Base-by-base conservation (phyloP, 345 rosid genomes). In the Hibiscus syriacus region DNA sequence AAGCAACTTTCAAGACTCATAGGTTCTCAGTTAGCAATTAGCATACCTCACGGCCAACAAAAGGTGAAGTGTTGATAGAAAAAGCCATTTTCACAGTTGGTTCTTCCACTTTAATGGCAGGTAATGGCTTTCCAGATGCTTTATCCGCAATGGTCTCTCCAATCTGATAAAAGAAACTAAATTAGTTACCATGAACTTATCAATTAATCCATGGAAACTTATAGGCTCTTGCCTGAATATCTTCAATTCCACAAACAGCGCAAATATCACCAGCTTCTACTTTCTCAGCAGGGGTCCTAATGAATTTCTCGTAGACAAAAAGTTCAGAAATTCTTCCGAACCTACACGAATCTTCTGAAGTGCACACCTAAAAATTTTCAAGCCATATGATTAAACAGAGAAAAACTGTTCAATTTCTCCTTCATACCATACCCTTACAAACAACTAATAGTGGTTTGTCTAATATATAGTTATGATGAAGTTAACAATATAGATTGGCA, bases 231-330 rank as follows among this genome's bases (percentile, higher is more conserved):
- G 84, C 97, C 82, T 90, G 98, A 81, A 93, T 85, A 71, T 90
- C 96, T 62, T 78, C 88, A 67, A 93, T 79, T 75, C 98, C 98
- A 83, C 98, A 93, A n/a, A 89, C 96, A 66, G 98, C 98, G 71
- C 98, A 93, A 60, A 93, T 90, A 77, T 93, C 98, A 82, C 98
- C 97, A 65, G 98, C 98, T 85, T 84, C 97, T 75, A 90, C 98
- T 68, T 71, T 78, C 39, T 78, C 85, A 49, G 79, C 86, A 63
- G 98, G 88, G 56, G 74, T 84, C 80, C 97, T 87, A 76, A 20
- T 75, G 82, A 93, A 93, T 76, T 87, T 90, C 81, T 93, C 98
- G 52, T 83, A 93, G 34, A 93, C 96, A 78, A 89, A 93, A 59
- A 90, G 96, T 77, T 93, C 97, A 80, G 92, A 83, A 60, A 85